These are phyloP conservation scores for Fomitopsis pinicola DNA, from an alignment of 1,284 basidiomycete genomes.

Conservation along the genomic window DNA sequence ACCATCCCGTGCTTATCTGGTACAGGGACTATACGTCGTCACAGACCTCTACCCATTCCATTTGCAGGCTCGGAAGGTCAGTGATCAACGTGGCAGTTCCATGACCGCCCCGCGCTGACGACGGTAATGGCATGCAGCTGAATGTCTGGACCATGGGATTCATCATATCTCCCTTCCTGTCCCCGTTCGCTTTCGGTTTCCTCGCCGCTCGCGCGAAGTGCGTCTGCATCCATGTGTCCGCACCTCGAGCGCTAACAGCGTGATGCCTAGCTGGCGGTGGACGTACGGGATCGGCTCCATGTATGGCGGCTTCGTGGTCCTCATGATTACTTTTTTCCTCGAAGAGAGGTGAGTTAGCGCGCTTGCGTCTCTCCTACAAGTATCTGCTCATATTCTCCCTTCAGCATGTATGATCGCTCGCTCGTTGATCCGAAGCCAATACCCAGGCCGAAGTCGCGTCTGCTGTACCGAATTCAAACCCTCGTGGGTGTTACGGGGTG, in stretches of 20 bases:
- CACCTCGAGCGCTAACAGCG: background rate
- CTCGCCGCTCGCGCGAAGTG: constrained; percentile 54
- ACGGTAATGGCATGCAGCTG: constrained; percentile 31
- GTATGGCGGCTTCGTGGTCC: constrained; percentile 52
- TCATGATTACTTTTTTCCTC: constrained; percentile 51
- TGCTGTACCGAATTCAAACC: constrained; percentile 55
- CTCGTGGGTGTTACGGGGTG: constrained; percentile 63
- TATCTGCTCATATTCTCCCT: background rate
- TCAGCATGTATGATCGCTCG: constrained; percentile 66
- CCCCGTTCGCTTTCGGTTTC: constrained; percentile 69
- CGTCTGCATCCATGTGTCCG: constrained; percentile 4
- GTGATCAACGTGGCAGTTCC: background rate
- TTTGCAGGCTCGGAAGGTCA: constrained; percentile 65
- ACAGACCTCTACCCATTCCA: constrained; percentile 75
- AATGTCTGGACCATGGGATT: constrained; percentile 74
- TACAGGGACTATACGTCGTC: constrained; percentile 59
- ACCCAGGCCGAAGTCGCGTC: constrained; percentile 35
- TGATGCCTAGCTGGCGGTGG: constrained; percentile 57
- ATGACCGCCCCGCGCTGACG: too few species aligned
- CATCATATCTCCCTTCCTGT: constrained; percentile 60
- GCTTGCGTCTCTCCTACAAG: background rate
- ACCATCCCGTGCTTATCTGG: background rate
- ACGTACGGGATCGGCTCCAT: constrained; percentile 66
- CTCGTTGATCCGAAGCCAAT: constrained; percentile 39
- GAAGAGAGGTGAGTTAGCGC: constrained; percentile 57